Evolutionary conservation across 1,284 basidiomycete species (phyloP), one percentile per base, ranked within the genome.

Genomic region (Naganishia sp.): DNA sequence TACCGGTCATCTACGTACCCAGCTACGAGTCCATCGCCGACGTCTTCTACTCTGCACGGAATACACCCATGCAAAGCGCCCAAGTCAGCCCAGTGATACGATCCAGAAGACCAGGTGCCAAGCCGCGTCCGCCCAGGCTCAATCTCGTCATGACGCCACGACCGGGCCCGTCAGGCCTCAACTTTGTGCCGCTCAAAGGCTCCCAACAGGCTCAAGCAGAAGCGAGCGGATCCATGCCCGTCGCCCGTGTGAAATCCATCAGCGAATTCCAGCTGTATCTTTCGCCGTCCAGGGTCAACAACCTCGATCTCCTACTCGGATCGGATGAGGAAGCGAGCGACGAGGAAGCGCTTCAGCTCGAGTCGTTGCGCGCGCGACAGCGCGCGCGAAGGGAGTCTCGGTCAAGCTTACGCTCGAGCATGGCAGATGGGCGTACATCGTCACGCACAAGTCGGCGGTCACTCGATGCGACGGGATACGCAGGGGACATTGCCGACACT

Each of bases 231-330:
- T 46, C n/a, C 21, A 36, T 23, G 10, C 28, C 57, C 21, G 39
- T 36, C 6, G 39, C 48, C 1, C 36, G 57, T 23, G 57, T 61
- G 7, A 50, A 50, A 28, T 61, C 57, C 11, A 59, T 65, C 13
- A 74, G 76, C 6, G 72, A 79, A 64, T 80, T 80, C 68, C 75
- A 77, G 48, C 75, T 80, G 0, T 78, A 80, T 66, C 73, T 80
- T 10, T 80, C 79, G 0, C 78, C 79, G 0, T 79, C 78, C 0
- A 70, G 78, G 23, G 67, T 77, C 11, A 76, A 77, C 9, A 70
- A 78, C 61, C 68, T 77, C 39, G 75, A 77, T 61, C 66, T 78
- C 2, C 66, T 77, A 15, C 71, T 74, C 15, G 75, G 75, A 61
- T 74, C 74, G n/a, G 74, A 75, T 21, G 72, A 57, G 15, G 54